Percentiles rank a stretch among this genome's conserved stretches.
phyloP scores from a whole-genome alignment of 2,329 filamentous ascomycete genomes.

The Nemania serpens region DNA sequence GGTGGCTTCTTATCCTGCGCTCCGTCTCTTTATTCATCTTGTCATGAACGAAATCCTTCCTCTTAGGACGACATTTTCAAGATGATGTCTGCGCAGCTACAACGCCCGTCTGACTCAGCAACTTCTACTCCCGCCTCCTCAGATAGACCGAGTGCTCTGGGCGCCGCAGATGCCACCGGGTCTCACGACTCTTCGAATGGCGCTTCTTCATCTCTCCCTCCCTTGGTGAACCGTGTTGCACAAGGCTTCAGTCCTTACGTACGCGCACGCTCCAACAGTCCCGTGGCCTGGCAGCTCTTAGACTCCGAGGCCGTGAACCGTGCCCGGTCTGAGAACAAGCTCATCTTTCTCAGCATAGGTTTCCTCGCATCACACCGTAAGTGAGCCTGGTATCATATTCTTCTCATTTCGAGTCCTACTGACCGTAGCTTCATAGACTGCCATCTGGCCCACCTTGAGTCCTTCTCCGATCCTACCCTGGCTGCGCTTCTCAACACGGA shows the following conservation, averaged over 20 bases:
- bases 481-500: conserved; percentile 80
- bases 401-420: conserved; percentile 9
- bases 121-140: background rate
- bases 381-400: conserved; percentile 41
- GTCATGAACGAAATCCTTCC: conserved; percentile 15
- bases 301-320: conserved; percentile 75
- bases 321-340: conserved; percentile 79
- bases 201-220: conserved; percentile 18
- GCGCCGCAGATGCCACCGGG: background rate
- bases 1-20: background rate
- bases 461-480: conserved; percentile 82
- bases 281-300: conserved; percentile 91
- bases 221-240: conserved; percentile 45
- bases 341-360: conserved; percentile 92
- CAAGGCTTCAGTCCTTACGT: conserved; percentile 61
- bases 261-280: conserved; percentile 75
- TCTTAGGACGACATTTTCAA: conserved; percentile 8
- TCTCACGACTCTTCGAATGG: conserved; percentile 2
- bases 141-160: background rate
- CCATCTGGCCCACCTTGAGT: conserved; percentile 91
- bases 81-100: conserved; percentile 32
- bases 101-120: conserved; percentile 19
- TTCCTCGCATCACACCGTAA: conserved; percentile 94
- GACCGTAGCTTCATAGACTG: conserved; percentile 58
- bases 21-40: background rate